phyloP scores from a whole-genome alignment of 371 early-diverging fungal genomes.

The Syncephalastrum racemosum region DNA sequence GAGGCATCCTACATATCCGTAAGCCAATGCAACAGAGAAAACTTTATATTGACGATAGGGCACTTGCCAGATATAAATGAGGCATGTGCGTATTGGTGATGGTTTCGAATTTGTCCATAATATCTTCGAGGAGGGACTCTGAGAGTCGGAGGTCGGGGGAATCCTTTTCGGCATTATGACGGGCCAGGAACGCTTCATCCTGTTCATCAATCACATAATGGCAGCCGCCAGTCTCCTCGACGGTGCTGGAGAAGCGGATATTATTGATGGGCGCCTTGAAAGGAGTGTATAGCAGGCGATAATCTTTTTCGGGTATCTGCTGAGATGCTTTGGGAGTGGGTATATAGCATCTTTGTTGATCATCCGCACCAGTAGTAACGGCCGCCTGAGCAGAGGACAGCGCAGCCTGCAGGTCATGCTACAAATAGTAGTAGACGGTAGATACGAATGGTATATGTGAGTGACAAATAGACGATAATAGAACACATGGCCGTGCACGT shows the following conservation, averaged over 20 bases:
- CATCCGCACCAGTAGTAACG: constrained; percentile 54
- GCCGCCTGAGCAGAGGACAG: constrained; percentile 80
- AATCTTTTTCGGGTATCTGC: constrained; percentile 53
- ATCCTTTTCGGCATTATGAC: constrained; percentile 38
- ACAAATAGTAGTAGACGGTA: constrained; percentile 19
- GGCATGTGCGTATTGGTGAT: constrained; percentile 45
- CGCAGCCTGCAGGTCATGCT: constrained; percentile 96
- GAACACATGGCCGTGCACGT: too few relatives aligned
- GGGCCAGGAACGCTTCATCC: constrained; percentile 72
- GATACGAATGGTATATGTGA: too few relatives aligned
- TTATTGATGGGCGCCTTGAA: constrained; percentile 77
- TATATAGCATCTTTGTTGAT: constrained; percentile 61
- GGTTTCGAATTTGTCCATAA: constrained; percentile 79
- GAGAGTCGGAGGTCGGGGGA: constrained; percentile 26
- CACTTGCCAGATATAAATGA: constrained; percentile 47
- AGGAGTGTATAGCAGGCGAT: constrained; percentile 63
- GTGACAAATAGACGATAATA: too few relatives aligned
- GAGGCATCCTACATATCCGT: constrained; percentile 36
- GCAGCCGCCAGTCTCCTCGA: constrained; percentile 85
- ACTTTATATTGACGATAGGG: constrained; percentile 41
- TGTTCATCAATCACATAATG: constrained; percentile 87
- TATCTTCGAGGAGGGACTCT: constrained; percentile 77
- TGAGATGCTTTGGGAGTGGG: constrained; percentile 92
- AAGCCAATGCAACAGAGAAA: constrained; percentile 50
- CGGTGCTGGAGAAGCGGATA: constrained; percentile 83